phyloP scores from a whole-genome alignment of 208 protist genomes.

The Blechomonas ayalai region DNA sequence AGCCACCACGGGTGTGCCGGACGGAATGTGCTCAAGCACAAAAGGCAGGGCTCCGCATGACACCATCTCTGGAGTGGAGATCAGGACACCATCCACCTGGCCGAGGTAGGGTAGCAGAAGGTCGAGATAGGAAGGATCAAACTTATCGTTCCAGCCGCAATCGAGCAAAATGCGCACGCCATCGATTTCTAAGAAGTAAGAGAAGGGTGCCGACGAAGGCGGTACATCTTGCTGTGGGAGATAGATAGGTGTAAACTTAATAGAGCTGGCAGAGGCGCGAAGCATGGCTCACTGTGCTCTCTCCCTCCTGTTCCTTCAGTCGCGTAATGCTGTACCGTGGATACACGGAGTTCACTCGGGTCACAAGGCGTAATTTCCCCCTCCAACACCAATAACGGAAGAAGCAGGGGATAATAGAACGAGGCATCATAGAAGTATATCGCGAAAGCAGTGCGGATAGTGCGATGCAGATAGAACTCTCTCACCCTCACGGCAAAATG shows the following conservation, averaged over 20 bases:
- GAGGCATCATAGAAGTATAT: too few relatives aligned
- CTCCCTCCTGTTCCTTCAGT: neutral
- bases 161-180: constrained; percentile 77
- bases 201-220: constrained; percentile 29
- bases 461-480: too few relatives aligned
- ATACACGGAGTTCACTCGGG: too few relatives aligned
- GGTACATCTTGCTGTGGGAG: constrained; percentile 15
- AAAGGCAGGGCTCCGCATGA: constrained; percentile 81
- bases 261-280: constrained; percentile 31
- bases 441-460: too few relatives aligned
- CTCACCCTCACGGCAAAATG: too few relatives aligned
- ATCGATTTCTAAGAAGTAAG: constrained; percentile 79
- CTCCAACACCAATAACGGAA: too few relatives aligned
- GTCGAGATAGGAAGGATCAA: constrained; percentile 41
- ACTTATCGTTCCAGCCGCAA: constrained; percentile 78
- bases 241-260: constrained; percentile 39
- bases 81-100: constrained; percentile 57
- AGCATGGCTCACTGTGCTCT: constrained; percentile 16
- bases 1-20: constrained; percentile 56
- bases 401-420: too few relatives aligned
- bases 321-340: too few relatives aligned
- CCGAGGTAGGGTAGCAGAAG: constrained; percentile 37
- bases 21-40: constrained; percentile 59
- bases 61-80: constrained; percentile 69
- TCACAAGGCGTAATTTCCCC: too few relatives aligned